Conservation (phyloP, 202 grass and related monocot species). For the Elaeis oleifera region DNA sequence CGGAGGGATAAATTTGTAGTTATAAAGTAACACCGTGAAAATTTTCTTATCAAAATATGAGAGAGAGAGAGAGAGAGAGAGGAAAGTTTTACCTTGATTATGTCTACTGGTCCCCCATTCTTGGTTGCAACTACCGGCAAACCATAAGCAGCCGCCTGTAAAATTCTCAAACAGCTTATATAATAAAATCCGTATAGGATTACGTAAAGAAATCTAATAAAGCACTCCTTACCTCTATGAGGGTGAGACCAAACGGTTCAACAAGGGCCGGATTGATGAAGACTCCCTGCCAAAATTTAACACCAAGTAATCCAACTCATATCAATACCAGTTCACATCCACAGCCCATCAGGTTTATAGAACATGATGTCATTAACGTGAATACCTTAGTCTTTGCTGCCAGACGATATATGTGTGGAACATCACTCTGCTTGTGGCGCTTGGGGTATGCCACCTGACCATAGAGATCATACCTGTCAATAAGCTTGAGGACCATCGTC, state of each 20-base stretch:
- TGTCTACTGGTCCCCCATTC: conserved; percentile 96
- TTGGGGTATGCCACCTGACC: conserved; percentile 90
- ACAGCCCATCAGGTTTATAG: too few species aligned
- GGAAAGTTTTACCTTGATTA: conserved; percentile 44
- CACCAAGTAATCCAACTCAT: too few species aligned
- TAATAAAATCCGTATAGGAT: too few species aligned
- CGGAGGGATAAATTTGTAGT: too few species aligned
- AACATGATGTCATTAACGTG: too few species aligned
- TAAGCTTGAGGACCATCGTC: conserved; percentile 69
- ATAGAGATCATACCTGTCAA: conserved; percentile 83
- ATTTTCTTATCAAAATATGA: too few species aligned
- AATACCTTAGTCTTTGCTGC: conserved; percentile 84
- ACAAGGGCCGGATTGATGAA: conserved; percentile 96
- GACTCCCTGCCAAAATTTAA: conserved; percentile 43
- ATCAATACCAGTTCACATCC: too few species aligned
- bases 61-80: too few species aligned
- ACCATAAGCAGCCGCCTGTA: conserved; percentile 79
- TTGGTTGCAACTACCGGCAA: conserved; percentile 74
- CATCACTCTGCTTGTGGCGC: conserved; percentile 88
- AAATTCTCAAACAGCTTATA: too few species aligned
- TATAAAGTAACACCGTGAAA: too few species aligned
- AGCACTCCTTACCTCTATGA: conserved; percentile 54
- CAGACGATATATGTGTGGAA: conserved; percentile 82
- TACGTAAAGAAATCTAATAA: too few species aligned
- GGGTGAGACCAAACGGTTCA: conserved; percentile 86